A percentile compares a stretch with the other conserved stretches of the same genome.
Conservation (phyloP, 2,329 filamentous ascomycete species). For the Xylariaceae sp. region DNA sequence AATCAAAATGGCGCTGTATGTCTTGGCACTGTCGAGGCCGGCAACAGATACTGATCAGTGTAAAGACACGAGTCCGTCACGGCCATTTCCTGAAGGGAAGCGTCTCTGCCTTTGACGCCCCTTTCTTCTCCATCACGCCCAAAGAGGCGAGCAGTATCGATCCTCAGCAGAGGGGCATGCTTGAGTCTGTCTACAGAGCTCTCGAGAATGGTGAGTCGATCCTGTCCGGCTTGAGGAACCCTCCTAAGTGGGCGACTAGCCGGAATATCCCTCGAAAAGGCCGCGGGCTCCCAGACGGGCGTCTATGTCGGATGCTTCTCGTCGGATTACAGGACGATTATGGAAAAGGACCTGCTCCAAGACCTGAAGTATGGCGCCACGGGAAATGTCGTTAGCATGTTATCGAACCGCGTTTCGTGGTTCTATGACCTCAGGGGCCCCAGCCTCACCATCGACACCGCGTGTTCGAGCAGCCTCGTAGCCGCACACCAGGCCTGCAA, state of each 20-base stretch:
- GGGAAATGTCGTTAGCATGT: slow-evolving; percentile 12
- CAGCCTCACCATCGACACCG: slow-evolving; percentile 16
- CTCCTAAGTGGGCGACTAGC: slow-evolving; percentile 5
- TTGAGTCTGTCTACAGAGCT: slow-evolving; percentile 11
- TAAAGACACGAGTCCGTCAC: slow-evolving; percentile 10
- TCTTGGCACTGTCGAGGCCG: slow-evolving; percentile 1
- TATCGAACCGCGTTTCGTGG: slow-evolving; percentile 12
- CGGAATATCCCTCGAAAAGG: slow-evolving; percentile 9
- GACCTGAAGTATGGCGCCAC: slow-evolving; percentile 11
- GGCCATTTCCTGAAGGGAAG: slow-evolving; percentile 11
- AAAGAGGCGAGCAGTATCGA: slow-evolving; percentile 12
- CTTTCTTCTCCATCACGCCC: slow-evolving; percentile 14
- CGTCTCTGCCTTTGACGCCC: slow-evolving; percentile 11
- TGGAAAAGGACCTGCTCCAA: slow-evolving; percentile 11
- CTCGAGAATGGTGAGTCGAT: slow-evolving; percentile 9
- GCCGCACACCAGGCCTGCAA: slow-evolving; percentile 11
- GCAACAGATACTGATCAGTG: neutral
- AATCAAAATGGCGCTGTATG: slow-evolving; percentile 20
- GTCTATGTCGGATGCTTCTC: slow-evolving; percentile 13
- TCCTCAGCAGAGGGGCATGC: slow-evolving; percentile 10
- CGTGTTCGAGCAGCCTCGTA: slow-evolving; percentile 20
- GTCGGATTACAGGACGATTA: slow-evolving; percentile 10
- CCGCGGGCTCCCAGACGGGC: slow-evolving; percentile 10
- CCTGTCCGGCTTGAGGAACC: neutral
- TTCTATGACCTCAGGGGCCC: slow-evolving; percentile 14